These are phyloP conservation scores for Tephrocybe rancida DNA, from an alignment of 768 basidiomycete species.

Conservation along the genomic window DNA sequence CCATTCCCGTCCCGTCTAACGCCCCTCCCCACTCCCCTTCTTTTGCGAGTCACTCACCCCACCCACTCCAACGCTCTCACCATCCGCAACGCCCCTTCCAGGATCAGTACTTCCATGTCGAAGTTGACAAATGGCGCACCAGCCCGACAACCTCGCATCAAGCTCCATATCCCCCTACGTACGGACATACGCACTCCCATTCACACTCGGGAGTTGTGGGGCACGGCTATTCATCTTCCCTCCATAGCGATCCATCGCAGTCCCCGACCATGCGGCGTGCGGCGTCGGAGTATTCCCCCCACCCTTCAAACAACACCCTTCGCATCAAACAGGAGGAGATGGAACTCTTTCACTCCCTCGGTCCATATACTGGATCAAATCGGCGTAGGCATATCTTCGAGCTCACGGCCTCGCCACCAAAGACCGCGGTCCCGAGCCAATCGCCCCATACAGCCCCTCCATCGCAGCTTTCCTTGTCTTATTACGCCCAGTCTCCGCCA, in stretches of 20 bases:
- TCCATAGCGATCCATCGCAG: constrained; percentile 6
- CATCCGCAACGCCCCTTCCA: constrained; percentile 9
- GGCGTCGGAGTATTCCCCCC: constrained; percentile 4
- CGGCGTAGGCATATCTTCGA: constrained; percentile 17
- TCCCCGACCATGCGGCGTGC: constrained; percentile 4
- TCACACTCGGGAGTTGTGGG: constrained; percentile 8
- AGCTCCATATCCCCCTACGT: constrained; percentile 10
- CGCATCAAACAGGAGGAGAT: constrained; percentile 15
- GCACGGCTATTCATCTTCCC: background rate
- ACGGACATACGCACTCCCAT: constrained; percentile 9
- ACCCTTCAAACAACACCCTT: background rate
- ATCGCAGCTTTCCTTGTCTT: constrained; percentile 3
- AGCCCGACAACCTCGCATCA: constrained; percentile 17
- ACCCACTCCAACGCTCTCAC: constrained; percentile 11
- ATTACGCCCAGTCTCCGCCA: constrained; percentile 9
- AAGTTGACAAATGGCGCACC: constrained; percentile 28
- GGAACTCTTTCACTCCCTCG: constrained; percentile 6
- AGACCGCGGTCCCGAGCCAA: constrained; percentile 1
- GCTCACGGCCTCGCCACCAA: constrained; percentile 11
- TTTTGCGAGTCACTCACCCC: constrained; percentile 9
- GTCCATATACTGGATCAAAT: background rate
- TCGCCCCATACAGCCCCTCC: background rate
- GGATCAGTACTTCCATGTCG: constrained; percentile 21
- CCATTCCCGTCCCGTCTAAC: constrained; percentile 21
- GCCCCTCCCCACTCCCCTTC: constrained; percentile 19